phyloP scores from a whole-genome alignment of 768 basidiomycete species.

The Boletus fagicola region DNA sequence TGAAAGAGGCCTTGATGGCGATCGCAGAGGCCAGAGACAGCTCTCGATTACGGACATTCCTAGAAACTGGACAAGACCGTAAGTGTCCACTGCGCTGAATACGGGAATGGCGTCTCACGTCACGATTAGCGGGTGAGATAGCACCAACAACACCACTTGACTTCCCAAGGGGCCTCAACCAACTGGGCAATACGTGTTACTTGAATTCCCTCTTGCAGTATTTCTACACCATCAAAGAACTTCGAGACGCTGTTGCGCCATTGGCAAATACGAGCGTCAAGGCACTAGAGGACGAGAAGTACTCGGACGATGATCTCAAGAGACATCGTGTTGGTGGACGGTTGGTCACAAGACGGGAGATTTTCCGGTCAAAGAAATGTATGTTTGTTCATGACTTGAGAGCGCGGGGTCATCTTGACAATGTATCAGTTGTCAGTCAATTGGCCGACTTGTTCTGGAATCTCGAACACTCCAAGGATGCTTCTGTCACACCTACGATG shows the following conservation, averaged over 20 bases:
- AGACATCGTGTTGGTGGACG: slow-evolving; percentile 86
- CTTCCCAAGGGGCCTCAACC: slow-evolving; percentile 82
- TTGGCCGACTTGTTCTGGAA: slow-evolving; percentile 77
- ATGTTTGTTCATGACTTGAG: slow-evolving; percentile 26
- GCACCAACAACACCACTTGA: slow-evolving; percentile 53
- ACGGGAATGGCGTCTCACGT: slow-evolving; percentile 3
- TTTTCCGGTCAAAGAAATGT: slow-evolving; percentile 85
- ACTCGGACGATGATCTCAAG: slow-evolving; percentile 78
- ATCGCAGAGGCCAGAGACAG: slow-evolving; percentile 78
- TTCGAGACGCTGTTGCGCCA: slow-evolving; percentile 70
- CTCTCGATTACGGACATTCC: slow-evolving; percentile 61
- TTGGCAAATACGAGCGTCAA: slow-evolving; percentile 56
- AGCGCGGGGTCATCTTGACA: slow-evolving; percentile 10
- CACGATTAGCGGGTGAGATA: slow-evolving; percentile 61
- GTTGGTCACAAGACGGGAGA: slow-evolving; percentile 75
- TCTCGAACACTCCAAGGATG: slow-evolving; percentile 61
- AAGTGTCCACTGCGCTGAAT: slow-evolving; percentile 34
- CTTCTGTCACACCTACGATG: slow-evolving; percentile 77
- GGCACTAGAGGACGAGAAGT: slow-evolving; percentile 62
- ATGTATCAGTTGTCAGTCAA: slow-evolving; percentile 66
- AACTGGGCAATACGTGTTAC: slow-evolving; percentile 87
- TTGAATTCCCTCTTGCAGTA: slow-evolving; percentile 80
- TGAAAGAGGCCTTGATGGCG: slow-evolving; percentile 68
- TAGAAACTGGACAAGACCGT: slow-evolving; percentile 74
- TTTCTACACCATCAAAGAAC: slow-evolving; percentile 93